Percentiles rank a stretch among this genome's conserved stretches.
phyloP scores from a whole-genome alignment of 768 basidiomycete genomes.

The Leccinum olivaceopallidum region DNA sequence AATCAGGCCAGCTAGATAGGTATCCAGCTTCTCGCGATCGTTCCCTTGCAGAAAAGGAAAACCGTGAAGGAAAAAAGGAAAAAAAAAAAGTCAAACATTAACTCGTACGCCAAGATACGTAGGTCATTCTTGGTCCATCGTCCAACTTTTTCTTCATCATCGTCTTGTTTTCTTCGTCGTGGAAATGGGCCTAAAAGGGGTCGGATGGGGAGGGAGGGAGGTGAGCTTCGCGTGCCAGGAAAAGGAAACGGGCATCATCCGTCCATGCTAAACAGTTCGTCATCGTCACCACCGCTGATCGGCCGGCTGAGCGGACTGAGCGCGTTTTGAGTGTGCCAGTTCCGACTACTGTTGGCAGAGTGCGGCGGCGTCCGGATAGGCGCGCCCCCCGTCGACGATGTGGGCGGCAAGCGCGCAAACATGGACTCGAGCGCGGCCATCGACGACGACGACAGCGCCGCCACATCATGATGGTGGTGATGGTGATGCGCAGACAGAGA shows the following conservation, averaged over 20 bases:
- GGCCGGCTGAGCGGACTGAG: conserved; percentile 65
- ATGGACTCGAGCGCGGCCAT: conserved; percentile 30
- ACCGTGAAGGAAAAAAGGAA: no score
- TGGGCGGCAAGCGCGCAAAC: conserved; percentile 47
- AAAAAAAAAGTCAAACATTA: no score
- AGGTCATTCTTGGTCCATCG: no score
- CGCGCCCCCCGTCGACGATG: conserved; percentile 2
- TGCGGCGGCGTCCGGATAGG: conserved; percentile 33
- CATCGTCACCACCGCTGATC: conserved; percentile 48
- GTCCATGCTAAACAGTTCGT: conserved; percentile 76
- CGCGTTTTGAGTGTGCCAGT: conserved; percentile 40
- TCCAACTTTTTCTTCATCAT: no score
- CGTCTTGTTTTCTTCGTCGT: no score
- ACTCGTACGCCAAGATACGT: no score
- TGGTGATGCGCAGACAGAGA: conserved; percentile 28
- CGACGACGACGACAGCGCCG: not conserved
- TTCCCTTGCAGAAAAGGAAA: no score
- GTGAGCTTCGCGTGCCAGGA: no score
- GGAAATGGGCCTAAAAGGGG: no score
- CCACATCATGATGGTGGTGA: conserved; percentile 27
- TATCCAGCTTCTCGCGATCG: no score
- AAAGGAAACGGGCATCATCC: conserved; percentile 27
- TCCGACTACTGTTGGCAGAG: conserved; percentile 22
- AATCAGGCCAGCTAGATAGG: no score
- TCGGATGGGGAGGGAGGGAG: no score